A percentile compares a stretch with the other conserved stretches of the same genome.
These are phyloP conservation scores for Colletotrichum lindemuthianum DNA, from an alignment of 2,329 filamentous ascomycete genomes.

Conservation along the genomic window DNA sequence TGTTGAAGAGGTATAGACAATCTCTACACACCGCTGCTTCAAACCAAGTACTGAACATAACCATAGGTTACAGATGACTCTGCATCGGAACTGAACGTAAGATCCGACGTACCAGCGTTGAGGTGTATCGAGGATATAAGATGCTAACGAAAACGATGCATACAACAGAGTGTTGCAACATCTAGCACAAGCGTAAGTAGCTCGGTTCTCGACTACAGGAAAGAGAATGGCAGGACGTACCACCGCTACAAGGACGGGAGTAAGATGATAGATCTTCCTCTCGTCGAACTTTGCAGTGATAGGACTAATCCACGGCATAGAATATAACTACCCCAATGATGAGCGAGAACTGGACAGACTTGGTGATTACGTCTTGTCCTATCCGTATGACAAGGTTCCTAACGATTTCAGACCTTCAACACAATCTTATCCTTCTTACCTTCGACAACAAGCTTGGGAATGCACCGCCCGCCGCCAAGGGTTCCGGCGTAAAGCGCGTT, in stretches of 20 bases:
- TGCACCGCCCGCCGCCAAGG: slow-evolving; percentile 38
- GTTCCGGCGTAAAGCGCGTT: slow-evolving; percentile 26
- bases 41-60: neutral
- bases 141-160: too few relatives aligned
- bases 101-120: neutral
- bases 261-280: neutral
- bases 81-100: neutral
- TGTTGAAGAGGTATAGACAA: neutral
- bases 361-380: neutral
- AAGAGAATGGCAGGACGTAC: slow-evolving; percentile 44
- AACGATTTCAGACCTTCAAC: slow-evolving; percentile 44
- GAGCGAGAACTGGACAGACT: slow-evolving; percentile 20
- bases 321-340: slow-evolving; percentile 19
- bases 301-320: neutral
- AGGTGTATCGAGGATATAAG: too few relatives aligned
- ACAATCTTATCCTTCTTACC: slow-evolving; percentile 46
- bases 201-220: slow-evolving; percentile 39
- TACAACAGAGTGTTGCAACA: neutral
- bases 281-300: too few relatives aligned
- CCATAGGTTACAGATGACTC: neutral
- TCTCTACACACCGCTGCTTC: neutral
- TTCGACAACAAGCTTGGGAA: slow-evolving; percentile 43
- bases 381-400: neutral
- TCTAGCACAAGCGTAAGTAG: slow-evolving; percentile 39
- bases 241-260: slow-evolving; percentile 43